These are phyloP conservation scores for Podaxis rugospora DNA, from an alignment of 768 basidiomycete species.

Conservation along the genomic window DNA sequence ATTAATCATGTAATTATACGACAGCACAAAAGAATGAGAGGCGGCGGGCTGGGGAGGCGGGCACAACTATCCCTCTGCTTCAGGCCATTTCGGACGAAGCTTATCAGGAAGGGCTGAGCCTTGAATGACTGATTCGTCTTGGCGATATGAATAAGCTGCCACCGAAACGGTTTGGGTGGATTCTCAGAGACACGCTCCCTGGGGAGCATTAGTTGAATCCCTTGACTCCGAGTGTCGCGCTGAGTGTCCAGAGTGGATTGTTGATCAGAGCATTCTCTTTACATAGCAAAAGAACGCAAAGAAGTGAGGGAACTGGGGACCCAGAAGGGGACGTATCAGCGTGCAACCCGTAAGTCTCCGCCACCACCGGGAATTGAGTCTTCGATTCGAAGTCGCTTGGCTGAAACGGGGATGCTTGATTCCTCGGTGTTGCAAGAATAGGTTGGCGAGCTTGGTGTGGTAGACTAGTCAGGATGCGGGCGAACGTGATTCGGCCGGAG, in stretches of 20 bases:
- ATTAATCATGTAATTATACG: background rate
- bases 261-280: background rate
- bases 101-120: no score
- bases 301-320: background rate
- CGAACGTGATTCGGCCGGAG: background rate
- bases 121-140: no score
- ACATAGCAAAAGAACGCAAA: background rate
- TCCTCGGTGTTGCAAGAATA: constrained; percentile 1
- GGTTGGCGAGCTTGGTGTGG: background rate
- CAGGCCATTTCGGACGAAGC: no score
- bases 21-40: background rate
- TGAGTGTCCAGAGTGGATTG: background rate
- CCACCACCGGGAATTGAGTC: background rate
- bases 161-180: no score
- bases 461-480: background rate
- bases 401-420: constrained; percentile 1
- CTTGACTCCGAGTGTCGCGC: background rate
- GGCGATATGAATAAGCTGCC: no score
- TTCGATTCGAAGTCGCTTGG: background rate
- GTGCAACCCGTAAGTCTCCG: background rate
- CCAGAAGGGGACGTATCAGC: background rate
- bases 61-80: background rate
- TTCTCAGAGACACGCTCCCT: no score
- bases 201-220: background rate
- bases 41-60: background rate